These are phyloP conservation scores for Teratosphaeria epicoccoides DNA, from an alignment of 2,329 filamentous ascomycete species.

Conservation along the genomic window DNA sequence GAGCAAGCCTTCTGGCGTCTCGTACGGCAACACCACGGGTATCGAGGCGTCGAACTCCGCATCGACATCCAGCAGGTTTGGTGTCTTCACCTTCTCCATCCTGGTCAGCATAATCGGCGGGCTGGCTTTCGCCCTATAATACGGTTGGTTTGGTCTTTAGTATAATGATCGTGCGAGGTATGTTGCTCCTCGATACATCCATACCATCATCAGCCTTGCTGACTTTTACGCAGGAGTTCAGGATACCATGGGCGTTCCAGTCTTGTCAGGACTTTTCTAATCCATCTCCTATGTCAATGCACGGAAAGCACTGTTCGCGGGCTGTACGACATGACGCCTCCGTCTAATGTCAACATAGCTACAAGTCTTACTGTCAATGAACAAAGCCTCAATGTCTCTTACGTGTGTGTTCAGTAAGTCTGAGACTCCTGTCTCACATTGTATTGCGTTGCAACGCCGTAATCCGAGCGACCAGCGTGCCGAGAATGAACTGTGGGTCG, in stretches of 20 bases:
- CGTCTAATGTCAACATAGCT: conserved; percentile 3
- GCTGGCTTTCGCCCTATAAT: conserved; percentile 8
- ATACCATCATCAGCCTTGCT: background rate
- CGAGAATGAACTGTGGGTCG: too few relatives aligned
- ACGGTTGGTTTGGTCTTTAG: background rate
- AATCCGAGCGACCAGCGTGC: too few relatives aligned
- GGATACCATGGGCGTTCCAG: background rate
- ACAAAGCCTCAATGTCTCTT: conserved; percentile 1
- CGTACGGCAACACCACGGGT: conserved; percentile 7
- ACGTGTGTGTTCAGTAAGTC: background rate
- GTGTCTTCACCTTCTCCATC: conserved; percentile 1
- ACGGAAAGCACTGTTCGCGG: background rate
- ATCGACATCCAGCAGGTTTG: conserved; percentile 1
- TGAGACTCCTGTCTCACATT: background rate
- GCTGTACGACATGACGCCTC: background rate
- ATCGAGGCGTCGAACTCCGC: conserved; percentile 7
- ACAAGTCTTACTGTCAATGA: conserved; percentile 3
- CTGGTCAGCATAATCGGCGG: conserved; percentile 4
- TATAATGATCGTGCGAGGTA: conserved; percentile 1
- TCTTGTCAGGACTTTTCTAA: conserved; percentile 1
- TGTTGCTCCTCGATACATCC: background rate
- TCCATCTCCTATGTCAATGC: background rate
- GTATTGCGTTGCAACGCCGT: too few relatives aligned
- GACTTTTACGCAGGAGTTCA: conserved; percentile 2
- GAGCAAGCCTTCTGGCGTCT: conserved; percentile 5